Conservation (phyloP, 1,284 basidiomycete genomes). For the Bondarzewia mesenterica region DNA sequence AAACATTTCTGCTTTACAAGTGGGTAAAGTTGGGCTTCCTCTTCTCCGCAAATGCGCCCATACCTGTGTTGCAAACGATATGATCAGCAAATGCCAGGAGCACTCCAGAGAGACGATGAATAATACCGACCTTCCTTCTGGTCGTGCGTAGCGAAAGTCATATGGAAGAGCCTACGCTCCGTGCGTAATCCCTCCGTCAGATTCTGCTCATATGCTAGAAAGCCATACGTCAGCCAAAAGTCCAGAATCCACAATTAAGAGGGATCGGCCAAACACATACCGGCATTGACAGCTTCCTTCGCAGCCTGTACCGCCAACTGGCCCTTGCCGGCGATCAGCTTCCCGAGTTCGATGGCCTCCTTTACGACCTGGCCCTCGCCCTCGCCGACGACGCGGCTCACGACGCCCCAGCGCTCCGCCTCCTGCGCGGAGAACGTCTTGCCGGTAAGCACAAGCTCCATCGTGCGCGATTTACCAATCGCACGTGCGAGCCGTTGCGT, state of each 20-base stretch:
- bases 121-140: conserved; percentile 91
- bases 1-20: no score
- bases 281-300: conserved; percentile 93
- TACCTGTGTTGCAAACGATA: conserved; percentile 43
- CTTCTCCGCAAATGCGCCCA: conserved; percentile 98
- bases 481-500: conserved; percentile 80
- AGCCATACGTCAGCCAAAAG: background rate
- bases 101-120: background rate
- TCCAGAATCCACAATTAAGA: background rate
- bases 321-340: conserved; percentile 79
- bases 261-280: conserved; percentile 33
- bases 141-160: conserved; percentile 90
- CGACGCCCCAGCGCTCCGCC: conserved; percentile 81
- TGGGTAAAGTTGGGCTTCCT: conserved; percentile 81
- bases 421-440: conserved; percentile 75
- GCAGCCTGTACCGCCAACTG: conserved; percentile 82
- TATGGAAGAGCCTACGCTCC: conserved; percentile 89
- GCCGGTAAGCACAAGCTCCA: conserved; percentile 94
- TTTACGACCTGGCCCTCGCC: conserved; percentile 77
- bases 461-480: conserved; percentile 90
- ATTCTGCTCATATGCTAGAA: conserved; percentile 74
- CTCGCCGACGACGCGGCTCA: conserved; percentile 74
- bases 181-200: conserved; percentile 81
- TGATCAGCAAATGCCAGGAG: background rate
- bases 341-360: conserved; percentile 83